Percentiles rank a stretch among this genome's conserved stretches.
These are phyloP conservation scores for Ruellia speciosa DNA, from an alignment of 305 asterid genomes.

Conservation along the genomic window DNA sequence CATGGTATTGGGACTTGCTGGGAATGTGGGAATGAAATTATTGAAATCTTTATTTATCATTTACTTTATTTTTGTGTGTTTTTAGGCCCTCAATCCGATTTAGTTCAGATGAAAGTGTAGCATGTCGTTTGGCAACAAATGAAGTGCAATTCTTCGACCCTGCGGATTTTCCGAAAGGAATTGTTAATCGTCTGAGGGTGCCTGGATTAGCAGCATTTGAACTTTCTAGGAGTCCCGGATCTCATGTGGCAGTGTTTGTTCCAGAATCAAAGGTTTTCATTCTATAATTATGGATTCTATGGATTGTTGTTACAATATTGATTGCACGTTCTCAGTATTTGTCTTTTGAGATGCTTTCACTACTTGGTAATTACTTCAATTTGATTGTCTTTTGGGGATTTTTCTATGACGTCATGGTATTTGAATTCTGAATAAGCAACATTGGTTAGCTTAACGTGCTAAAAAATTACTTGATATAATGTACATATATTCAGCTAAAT, in stretches of 20 bases:
- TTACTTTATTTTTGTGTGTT: conserved; percentile 15
- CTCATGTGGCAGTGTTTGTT: conserved; percentile 71
- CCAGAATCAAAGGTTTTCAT: conserved; percentile 81
- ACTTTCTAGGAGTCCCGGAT: conserved; percentile 66
- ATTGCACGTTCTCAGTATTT: not conserved
- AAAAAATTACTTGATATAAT: too few species aligned
- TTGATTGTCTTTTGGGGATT: conserved; percentile 7
- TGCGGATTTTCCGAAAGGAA: conserved; percentile 63
- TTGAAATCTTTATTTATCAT: conserved; percentile 1
- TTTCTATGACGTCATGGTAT: conserved; percentile 1
- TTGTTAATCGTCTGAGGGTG: conserved; percentile 66
- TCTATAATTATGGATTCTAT: not conserved
- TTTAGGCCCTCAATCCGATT: conserved; percentile 72
- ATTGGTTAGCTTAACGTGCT: too few species aligned
- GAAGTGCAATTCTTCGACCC: conserved; percentile 81
- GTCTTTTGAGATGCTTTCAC: not conserved
- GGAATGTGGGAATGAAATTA: conserved; percentile 13
- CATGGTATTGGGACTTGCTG: conserved; percentile 57
- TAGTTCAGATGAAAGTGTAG: conserved; percentile 68
- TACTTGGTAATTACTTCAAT: conserved; percentile 2
- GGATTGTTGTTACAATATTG: not conserved
- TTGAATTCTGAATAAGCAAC: conserved; percentile 7
- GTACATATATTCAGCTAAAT: too few species aligned
- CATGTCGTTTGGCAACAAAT: conserved; percentile 80
- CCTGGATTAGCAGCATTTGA: conserved; percentile 77